Percentiles rank a stretch among this genome's conserved stretches.
phyloP scores from a whole-genome alignment of 352 stramenopile genomes.

The Plasmopara viticola region DNA sequence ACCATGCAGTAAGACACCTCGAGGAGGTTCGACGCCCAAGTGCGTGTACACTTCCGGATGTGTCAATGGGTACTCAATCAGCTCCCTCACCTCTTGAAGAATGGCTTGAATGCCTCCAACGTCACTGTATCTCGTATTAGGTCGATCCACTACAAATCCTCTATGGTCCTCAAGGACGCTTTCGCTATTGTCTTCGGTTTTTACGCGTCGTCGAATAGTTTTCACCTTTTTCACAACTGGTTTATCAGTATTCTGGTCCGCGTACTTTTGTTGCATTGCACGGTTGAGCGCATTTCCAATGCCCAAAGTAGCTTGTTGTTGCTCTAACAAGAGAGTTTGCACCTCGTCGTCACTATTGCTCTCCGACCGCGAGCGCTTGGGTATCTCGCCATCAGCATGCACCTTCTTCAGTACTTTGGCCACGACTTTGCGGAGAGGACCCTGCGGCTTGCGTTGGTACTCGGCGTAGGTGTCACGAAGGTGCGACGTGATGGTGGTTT shows the following conservation, averaged over 20 bases:
- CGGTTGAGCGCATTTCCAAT: conserved; percentile 66
- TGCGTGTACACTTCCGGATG: conserved; percentile 92
- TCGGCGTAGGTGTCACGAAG: conserved; percentile 74
- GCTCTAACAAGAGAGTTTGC: conserved; percentile 41
- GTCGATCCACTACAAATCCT: conserved; percentile 68
- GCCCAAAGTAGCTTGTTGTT: conserved; percentile 26
- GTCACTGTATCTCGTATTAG: conserved; percentile 80
- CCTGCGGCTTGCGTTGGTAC: conserved; percentile 80
- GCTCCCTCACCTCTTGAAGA: conserved; percentile 86
- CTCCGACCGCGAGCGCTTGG: conserved; percentile 55
- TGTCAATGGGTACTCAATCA: conserved; percentile 93
- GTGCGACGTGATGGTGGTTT: conserved; percentile 56
- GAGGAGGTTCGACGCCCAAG: conserved; percentile 88
- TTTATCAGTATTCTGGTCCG: conserved; percentile 22
- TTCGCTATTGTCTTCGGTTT: conserved; percentile 10
- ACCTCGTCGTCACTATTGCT: conserved; percentile 65
- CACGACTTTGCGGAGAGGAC: conserved; percentile 58
- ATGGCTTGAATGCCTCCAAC: conserved; percentile 86
- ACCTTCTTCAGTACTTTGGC: conserved; percentile 66
- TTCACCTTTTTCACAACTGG: conserved; percentile 69
- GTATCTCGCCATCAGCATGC: conserved; percentile 14
- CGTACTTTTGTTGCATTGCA: conserved; percentile 73
- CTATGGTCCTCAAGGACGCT: conserved; percentile 13
- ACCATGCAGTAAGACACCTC: conserved; percentile 89
- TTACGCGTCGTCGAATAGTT: conserved; percentile 35